Evolutionary conservation across 1,284 basidiomycete species (phyloP).

Genomic region (Trichosporon asahii): DNA sequence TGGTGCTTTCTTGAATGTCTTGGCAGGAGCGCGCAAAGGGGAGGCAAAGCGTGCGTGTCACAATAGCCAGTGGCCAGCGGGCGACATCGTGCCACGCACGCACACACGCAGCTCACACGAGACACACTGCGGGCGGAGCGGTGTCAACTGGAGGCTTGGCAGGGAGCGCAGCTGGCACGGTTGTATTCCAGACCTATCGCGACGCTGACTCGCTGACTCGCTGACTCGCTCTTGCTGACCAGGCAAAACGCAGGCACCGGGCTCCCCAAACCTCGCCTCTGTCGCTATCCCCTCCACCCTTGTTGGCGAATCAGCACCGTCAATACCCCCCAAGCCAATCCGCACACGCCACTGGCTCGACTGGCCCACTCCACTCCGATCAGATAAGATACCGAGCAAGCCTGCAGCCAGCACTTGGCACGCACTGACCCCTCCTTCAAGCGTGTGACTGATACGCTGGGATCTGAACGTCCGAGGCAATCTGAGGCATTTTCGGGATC

Average conservation of each 20-base stretch:
- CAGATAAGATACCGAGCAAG: not conserved
- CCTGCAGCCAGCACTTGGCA: not conserved
- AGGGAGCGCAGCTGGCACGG: not conserved
- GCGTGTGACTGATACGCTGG: not conserved
- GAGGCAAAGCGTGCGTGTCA: no score
- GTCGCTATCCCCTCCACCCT: not conserved
- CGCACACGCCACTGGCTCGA: not conserved
- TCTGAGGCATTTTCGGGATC: not conserved
- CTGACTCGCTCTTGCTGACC: not conserved
- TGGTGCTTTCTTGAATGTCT: not conserved
- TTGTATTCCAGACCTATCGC: not conserved
- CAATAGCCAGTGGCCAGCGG: not conserved
- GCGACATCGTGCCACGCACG: not conserved
- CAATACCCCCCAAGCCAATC: not conserved
- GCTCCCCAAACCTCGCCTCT: not conserved
- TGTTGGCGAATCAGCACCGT: not conserved
- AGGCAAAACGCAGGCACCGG: no score
- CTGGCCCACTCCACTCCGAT: not conserved
- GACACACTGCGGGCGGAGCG: no score
- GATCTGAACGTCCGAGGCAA: not conserved
- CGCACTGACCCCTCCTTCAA: not conserved
- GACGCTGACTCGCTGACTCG: no score
- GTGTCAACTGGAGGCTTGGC: not conserved
- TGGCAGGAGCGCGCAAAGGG: not conserved
- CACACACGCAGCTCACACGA: not conserved